phyloP scores from a whole-genome alignment of 2,329 filamentous ascomycete genomes.

The Aspergillus sp. region DNA sequence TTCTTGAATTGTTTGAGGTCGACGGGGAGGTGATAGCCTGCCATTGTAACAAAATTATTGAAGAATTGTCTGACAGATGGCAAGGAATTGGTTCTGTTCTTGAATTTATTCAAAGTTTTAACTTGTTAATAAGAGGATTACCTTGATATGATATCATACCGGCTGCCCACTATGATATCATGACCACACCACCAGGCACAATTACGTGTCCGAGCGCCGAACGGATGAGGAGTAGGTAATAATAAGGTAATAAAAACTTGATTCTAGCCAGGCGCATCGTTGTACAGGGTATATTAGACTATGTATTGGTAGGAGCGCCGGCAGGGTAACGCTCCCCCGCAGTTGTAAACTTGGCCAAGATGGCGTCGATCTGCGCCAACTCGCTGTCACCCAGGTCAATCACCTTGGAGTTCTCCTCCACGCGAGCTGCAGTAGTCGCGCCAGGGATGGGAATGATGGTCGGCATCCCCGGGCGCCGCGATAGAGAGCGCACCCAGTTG shows the following conservation, averaged over 20 bases:
- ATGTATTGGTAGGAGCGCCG: background rate
- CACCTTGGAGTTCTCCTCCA: conserved; percentile 35
- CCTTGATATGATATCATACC: background rate
- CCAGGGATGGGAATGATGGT: conserved; percentile 41
- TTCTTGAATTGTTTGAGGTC: conserved; percentile 37
- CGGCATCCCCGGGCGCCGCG: conserved; percentile 44
- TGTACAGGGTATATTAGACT: background rate
- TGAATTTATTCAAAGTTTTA: too few species aligned
- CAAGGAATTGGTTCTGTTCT: background rate
- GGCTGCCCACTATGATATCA: background rate
- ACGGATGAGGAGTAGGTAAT: too few species aligned
- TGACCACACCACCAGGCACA: background rate
- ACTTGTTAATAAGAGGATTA: background rate
- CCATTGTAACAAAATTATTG: background rate
- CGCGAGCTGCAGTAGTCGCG: conserved; percentile 36
- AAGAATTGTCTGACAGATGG: background rate
- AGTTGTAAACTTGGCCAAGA: conserved; percentile 49
- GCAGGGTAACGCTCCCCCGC: conserved; percentile 29
- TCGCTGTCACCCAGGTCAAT: conserved; percentile 32
- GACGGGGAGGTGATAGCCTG: conserved; percentile 25
- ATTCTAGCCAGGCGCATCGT: too few species aligned
- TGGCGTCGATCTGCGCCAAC: conserved; percentile 52
- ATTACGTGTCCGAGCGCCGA: background rate
- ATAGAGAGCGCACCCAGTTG: conserved; percentile 49
- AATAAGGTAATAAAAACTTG: too few species aligned